These are phyloP conservation scores for Ascochyta clinopodiicola DNA, from an alignment of 2,329 filamentous ascomycete genomes.

Conservation along the genomic window DNA sequence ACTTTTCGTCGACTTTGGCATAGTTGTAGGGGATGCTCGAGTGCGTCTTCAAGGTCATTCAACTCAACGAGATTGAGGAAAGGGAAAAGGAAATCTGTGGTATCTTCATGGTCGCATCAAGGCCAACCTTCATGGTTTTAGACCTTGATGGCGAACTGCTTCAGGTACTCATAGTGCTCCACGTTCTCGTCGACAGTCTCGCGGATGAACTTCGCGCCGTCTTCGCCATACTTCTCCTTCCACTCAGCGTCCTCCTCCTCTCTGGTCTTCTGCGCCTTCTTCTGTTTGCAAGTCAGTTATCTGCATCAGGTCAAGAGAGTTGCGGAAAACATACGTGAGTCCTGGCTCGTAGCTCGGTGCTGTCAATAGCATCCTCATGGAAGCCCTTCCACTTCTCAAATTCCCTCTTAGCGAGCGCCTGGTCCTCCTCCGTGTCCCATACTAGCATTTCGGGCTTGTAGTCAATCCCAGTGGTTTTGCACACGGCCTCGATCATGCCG, in stretches of 20 bases:
- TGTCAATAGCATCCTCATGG: slow-evolving; percentile 92
- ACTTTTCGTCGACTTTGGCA: neutral
- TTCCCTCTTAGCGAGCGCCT: slow-evolving; percentile 70
- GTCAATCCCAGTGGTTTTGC: slow-evolving; percentile 78
- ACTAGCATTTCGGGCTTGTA: slow-evolving; percentile 80
- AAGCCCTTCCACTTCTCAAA: slow-evolving; percentile 99
- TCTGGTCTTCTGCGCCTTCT: slow-evolving; percentile 67
- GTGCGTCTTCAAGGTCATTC: neutral
- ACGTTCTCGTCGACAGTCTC: slow-evolving; percentile 75
- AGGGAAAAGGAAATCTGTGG: neutral
- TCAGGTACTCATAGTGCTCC: slow-evolving; percentile 80
- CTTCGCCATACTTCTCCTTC: slow-evolving; percentile 74
- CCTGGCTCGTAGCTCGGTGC: slow-evolving; percentile 75
- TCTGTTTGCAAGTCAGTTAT: slow-evolving; percentile 42
- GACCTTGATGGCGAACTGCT: slow-evolving; percentile 72
- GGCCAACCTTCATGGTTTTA: slow-evolving; percentile 26
- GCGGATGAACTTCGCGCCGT: slow-evolving; percentile 73
- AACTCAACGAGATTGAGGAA: neutral
- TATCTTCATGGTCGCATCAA: neutral
- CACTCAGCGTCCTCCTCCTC: slow-evolving; percentile 75
- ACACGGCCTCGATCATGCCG: slow-evolving; percentile 78
- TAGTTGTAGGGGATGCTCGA: neutral
- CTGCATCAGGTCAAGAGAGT: neutral
- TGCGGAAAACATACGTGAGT: slow-evolving; percentile 58
- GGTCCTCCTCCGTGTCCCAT: slow-evolving; percentile 80